Percentiles rank a stretch among this genome's conserved stretches.
These are phyloP conservation scores for Aspergillus sp. DNA, from an alignment of 2,329 filamentous ascomycete genomes.

Conservation along the genomic window DNA sequence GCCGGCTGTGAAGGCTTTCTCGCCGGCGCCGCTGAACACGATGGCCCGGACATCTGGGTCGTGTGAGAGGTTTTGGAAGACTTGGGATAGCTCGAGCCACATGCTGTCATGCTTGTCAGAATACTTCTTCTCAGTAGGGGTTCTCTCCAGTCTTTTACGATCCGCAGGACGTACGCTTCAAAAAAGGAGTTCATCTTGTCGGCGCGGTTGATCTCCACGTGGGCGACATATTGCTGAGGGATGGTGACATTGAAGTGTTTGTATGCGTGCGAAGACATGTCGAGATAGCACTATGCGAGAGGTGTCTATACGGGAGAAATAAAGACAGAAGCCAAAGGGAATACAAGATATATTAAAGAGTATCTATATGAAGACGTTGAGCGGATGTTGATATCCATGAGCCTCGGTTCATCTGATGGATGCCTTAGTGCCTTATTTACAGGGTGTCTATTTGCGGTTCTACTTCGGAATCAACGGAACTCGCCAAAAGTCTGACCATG, in stretches of 20 bases:
- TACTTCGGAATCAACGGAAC: too few relatives aligned
- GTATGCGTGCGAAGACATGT: conserved; percentile 14
- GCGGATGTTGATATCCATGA: too few relatives aligned
- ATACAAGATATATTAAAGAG: too few relatives aligned
- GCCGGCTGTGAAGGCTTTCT: conserved; percentile 76
- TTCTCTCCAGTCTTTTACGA: background rate
- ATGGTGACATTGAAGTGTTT: conserved; percentile 66
- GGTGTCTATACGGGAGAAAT: too few relatives aligned
- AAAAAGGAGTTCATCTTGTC: conserved; percentile 82
- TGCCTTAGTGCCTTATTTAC: too few relatives aligned
- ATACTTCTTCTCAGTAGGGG: background rate
- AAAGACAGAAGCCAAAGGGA: too few relatives aligned
- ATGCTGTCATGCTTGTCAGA: conserved; percentile 43
- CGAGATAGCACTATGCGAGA: background rate
- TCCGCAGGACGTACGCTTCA: conserved; percentile 44
- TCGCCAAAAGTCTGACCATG: too few relatives aligned
- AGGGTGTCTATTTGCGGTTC: too few relatives aligned
- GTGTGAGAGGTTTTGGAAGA: conserved; percentile 65
- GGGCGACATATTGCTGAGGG: conserved; percentile 66
- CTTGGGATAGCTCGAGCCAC: conserved; percentile 69
- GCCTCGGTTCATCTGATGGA: too few relatives aligned
- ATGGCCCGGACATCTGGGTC: conserved; percentile 68
- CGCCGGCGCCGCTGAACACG: conserved; percentile 71
- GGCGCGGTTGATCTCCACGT: conserved; percentile 84
- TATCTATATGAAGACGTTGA: too few relatives aligned